Base-by-base conservation (phyloP, 148 eudicot species). In the Hydrangea macrophylla region DNA sequence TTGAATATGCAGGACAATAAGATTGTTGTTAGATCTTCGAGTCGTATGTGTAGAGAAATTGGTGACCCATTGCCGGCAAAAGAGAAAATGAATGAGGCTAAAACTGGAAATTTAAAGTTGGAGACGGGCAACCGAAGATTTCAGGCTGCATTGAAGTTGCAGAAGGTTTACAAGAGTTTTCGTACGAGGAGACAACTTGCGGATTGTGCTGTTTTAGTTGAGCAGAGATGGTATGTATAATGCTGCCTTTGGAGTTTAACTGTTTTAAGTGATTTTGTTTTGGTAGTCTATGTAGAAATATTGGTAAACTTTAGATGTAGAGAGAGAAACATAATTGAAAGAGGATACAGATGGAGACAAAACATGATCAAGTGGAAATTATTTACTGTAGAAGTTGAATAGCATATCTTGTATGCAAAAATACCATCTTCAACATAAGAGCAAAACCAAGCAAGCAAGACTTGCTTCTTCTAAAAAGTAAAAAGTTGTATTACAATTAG, bases 201-300 rank as follows among this genome's bases (percentile, higher is more conserved):
- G 32, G 92, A 87, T 76, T 87, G 88, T 64, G 92, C 88, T 28
- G 84, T 87, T 51, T 57, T 84, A 18, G 85, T 74, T 23, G 88
- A 87, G 72, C 86, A 87, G 55, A 82, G 85, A 76, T 87, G 92
- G 92, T 85, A 18, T 20, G 79, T 72, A 24, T 18, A 28, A 20
- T 15, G 5, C 53, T 48, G 22, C 17, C 1, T 48, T 3, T 48
- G 53, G n/a, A 48, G 22, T 48, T 48, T n/a, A n/a, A n/a, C n/a
- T n/a, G n/a, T n/a, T n/a, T n/a, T n/a, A n/a, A n/a, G n/a, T n/a
- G n/a, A n/a, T n/a, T n/a, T n/a, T n/a, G n/a, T n/a, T n/a, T n/a
- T n/a, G n/a, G n/a, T n/a, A n/a, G n/a, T n/a, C n/a, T n/a, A n/a
- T n/a, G n/a, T n/a, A n/a, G n/a, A n/a, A n/a, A n/a, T n/a, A n/a